A percentile compares a stretch with the other conserved stretches of the same genome.
Evolutionary conservation across 352 stramenopile genomes (phyloP).

Genomic region (Pythium volutum): DNA sequence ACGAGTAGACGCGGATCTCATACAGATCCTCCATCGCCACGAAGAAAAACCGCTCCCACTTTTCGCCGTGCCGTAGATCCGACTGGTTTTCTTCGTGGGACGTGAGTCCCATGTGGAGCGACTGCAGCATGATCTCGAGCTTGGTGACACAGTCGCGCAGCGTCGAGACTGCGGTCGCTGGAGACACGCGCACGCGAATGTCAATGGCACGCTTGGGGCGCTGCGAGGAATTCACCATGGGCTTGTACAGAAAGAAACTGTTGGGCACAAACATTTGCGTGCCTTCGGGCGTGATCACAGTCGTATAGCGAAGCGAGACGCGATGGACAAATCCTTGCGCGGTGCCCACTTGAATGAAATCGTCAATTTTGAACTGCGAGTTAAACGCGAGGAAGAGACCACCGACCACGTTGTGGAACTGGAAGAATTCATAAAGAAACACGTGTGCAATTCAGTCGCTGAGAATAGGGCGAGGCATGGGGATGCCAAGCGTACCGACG

Average conservation of each 20-base stretch:
- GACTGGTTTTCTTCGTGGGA: conserved; percentile 85
- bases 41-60: conserved; percentile 82
- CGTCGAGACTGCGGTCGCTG: conserved; percentile 50
- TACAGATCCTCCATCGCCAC: conserved; percentile 87
- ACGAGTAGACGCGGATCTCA: conserved; percentile 81
- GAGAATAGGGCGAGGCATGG: too few relatives aligned
- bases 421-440: neutral
- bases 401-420: conserved; percentile 85
- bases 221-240: conserved; percentile 88
- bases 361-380: conserved; percentile 85
- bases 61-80: conserved; percentile 74
- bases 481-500: conserved; percentile 34
- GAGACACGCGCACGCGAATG: conserved; percentile 61
- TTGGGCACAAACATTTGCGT: conserved; percentile 84
- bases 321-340: conserved; percentile 79
- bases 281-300: conserved; percentile 72
- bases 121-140: conserved; percentile 80
- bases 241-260: conserved; percentile 90
- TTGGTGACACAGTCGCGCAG: conserved; percentile 55
- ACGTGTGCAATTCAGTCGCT: too few relatives aligned
- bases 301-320: conserved; percentile 83
- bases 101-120: conserved; percentile 78
- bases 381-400: conserved; percentile 88
- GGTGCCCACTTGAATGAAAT: conserved; percentile 81
- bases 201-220: conserved; percentile 81